These are phyloP conservation scores for Serendipita sp. DNA, from an alignment of 768 basidiomycete species.

Conservation along the genomic window DNA sequence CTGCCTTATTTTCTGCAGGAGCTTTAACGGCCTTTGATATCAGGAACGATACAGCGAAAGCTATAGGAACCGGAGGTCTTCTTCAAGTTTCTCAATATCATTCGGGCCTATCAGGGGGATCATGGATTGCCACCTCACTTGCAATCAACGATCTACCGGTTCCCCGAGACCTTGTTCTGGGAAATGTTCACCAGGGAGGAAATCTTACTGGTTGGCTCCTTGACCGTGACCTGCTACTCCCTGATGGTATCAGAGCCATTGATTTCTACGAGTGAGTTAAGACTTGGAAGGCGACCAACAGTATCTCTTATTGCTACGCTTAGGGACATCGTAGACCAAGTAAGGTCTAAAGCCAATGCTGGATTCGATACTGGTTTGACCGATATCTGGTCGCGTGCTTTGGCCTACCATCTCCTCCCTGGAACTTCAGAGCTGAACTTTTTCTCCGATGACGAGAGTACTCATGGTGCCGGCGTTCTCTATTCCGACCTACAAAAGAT, in stretches of 20 bases:
- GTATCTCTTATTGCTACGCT: not conserved
- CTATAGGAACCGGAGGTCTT: constrained; percentile 46
- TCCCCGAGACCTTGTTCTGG: constrained; percentile 40
- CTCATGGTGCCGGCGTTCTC: constrained; percentile 15
- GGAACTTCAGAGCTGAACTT: constrained; percentile 42
- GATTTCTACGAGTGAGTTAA: constrained; percentile 13
- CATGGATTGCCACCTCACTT: constrained; percentile 51
- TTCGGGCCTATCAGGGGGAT: constrained; percentile 49
- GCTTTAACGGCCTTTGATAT: constrained; percentile 42
- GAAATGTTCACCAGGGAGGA: constrained; percentile 22
- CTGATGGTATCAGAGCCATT: constrained; percentile 32
- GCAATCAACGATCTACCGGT: constrained; percentile 47
- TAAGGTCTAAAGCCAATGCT: constrained; percentile 39
- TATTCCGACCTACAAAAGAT: constrained; percentile 42
- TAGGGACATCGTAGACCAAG: constrained; percentile 36
- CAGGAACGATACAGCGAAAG: constrained; percentile 39
- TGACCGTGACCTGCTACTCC: constrained; percentile 38
- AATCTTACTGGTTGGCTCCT: constrained; percentile 37
- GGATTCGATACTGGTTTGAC: too few species aligned
- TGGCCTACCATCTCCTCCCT: constrained; percentile 60
- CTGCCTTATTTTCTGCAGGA: constrained; percentile 49
- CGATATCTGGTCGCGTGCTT: constrained; percentile 31
- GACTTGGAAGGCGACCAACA: not conserved
- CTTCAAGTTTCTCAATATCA: constrained; percentile 57
- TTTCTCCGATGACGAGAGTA: constrained; percentile 41